Conservation (phyloP, 495 filamentous ascomycete genomes). For the Hyaloscypha bicolor region DNA sequence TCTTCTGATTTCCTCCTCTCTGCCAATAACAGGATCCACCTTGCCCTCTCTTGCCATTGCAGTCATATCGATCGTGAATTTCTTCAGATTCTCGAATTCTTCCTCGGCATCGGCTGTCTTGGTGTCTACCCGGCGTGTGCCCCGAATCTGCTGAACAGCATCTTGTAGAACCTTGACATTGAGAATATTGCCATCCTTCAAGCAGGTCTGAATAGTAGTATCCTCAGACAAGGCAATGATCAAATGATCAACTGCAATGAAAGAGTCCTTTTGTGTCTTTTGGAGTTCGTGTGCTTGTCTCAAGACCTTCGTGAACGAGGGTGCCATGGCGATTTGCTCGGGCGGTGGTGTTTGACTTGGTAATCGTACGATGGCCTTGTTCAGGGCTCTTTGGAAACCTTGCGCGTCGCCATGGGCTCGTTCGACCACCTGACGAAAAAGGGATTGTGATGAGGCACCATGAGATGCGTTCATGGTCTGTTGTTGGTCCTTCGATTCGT, state of each 20-base stretch:
- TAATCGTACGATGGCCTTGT: constrained; percentile 86
- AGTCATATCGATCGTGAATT: constrained; percentile 98
- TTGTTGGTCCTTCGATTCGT: constrained; percentile 76
- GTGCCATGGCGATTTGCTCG: constrained; percentile 78
- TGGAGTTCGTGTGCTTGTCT: constrained; percentile 85
- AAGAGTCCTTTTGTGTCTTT: constrained; percentile 94
- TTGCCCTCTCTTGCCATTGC: constrained; percentile 91
- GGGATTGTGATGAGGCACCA: constrained; percentile 57
- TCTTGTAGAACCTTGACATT: constrained; percentile 87
- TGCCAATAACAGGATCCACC: constrained; percentile 96
- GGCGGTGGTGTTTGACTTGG: constrained; percentile 95
- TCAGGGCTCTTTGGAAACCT: constrained; percentile 80
- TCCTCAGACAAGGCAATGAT: constrained; percentile 85
- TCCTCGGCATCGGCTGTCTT: constrained; percentile 90
- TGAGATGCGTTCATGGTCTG: constrained; percentile 61
- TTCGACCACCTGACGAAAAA: constrained; percentile 93
- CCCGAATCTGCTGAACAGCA: constrained; percentile 85
- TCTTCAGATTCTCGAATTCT: constrained; percentile 92
- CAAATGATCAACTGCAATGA: constrained; percentile 90
- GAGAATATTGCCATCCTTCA: constrained; percentile 88
- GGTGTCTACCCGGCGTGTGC: constrained; percentile 88
- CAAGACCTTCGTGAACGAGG: constrained; percentile 78
- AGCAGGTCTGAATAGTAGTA: constrained; percentile 63
- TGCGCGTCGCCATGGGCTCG: constrained; percentile 92
- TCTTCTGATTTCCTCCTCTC: constrained; percentile 94